A percentile compares a stretch with the other conserved stretches of the same genome.
Conservation (phyloP, 176 grass and related monocot species). For the Puya raimondii region DNA sequence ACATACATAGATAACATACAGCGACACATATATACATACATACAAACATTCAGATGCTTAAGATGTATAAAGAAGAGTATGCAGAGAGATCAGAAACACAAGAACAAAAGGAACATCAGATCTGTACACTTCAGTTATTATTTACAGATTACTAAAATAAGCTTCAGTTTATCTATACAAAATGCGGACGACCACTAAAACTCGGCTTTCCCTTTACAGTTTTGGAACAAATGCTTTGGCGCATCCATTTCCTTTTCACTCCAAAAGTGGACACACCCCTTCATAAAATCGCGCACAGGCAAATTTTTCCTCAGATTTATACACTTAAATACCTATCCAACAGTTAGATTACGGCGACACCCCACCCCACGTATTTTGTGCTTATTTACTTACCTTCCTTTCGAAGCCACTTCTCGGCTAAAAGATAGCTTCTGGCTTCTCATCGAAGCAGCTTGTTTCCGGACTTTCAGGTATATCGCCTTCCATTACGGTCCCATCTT, state of each 20-base stretch:
- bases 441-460: conserved; percentile 3
- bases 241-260: background rate
- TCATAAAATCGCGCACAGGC: conserved; percentile 2
- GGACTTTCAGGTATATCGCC: conserved; percentile 24
- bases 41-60: too few relatives aligned
- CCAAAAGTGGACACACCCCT: background rate
- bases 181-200: too few relatives aligned
- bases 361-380: background rate
- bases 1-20: too few relatives aligned
- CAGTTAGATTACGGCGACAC: background rate
- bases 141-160: too few relatives aligned
- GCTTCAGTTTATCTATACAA: too few relatives aligned
- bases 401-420: background rate
- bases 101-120: too few relatives aligned
- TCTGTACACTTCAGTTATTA: too few relatives aligned
- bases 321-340: conserved; percentile 4
- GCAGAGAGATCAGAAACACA: too few relatives aligned
- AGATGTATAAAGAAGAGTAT: too few relatives aligned
- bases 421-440: background rate
- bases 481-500: conserved; percentile 22
- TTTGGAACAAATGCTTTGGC: too few relatives aligned
- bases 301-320: conserved; percentile 1
- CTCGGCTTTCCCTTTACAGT: too few relatives aligned
- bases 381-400: background rate
- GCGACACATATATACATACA: too few relatives aligned